Evolutionary conservation across 1,139 yeast genomes (phyloP).

Genomic region (Magnusiomyces fungicola): DNA sequence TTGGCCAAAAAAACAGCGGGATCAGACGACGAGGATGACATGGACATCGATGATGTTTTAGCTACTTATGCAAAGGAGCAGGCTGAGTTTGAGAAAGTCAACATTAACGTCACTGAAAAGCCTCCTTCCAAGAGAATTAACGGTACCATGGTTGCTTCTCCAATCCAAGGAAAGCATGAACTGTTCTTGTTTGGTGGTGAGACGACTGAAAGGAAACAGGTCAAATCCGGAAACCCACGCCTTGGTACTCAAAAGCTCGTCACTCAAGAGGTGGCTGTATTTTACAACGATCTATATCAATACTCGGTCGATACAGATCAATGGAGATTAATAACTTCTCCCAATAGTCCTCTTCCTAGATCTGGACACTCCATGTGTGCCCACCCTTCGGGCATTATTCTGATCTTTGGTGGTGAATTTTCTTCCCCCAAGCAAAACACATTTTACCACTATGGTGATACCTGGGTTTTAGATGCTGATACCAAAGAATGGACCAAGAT

Average conservation of each 20-base stretch:
- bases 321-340: constrained; percentile 76
- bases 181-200: constrained; percentile 89
- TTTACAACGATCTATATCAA: constrained; percentile 73
- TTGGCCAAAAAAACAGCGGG: constrained; percentile 65
- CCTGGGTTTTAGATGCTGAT: constrained; percentile 83
- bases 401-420: constrained; percentile 94
- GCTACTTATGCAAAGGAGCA: constrained; percentile 69
- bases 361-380: constrained; percentile 92
- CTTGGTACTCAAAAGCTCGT: constrained; percentile 19
- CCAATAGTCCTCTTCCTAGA: constrained; percentile 85
- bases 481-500: constrained; percentile 86
- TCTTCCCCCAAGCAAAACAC: constrained; percentile 95
- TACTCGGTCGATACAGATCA: constrained; percentile 70
- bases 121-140: constrained; percentile 67
- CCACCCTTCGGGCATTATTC: constrained; percentile 80
- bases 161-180: constrained; percentile 70
- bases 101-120: constrained; percentile 43
- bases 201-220: constrained; percentile 31
- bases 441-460: constrained; percentile 92
- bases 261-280: constrained; percentile 48
- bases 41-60: constrained; percentile 78
- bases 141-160: constrained; percentile 68
- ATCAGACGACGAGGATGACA: constrained; percentile 69
- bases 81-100: constrained; percentile 65
- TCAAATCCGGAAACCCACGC: neutral